These are phyloP conservation scores for Spathaspora arborariae DNA, from an alignment of 805 yeast species.

Conservation along the genomic window DNA sequence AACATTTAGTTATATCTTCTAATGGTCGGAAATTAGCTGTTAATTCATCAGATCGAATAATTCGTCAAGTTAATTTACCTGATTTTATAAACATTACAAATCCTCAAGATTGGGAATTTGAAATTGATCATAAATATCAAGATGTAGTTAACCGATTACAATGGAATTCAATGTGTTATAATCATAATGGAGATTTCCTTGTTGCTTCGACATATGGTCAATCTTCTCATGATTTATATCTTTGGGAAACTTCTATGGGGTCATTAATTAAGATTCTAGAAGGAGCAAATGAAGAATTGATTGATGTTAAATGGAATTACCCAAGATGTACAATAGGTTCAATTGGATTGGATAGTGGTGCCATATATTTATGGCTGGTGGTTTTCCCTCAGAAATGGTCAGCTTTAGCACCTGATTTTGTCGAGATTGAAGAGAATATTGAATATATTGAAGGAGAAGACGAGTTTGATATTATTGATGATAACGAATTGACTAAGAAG, in stretches of 20 bases:
- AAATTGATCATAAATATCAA: conserved; percentile 77
- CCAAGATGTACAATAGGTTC: conserved; percentile 71
- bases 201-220: conserved; percentile 83
- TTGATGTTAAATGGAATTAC: conserved; percentile 85
- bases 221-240: conserved; percentile 81
- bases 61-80: conserved; percentile 57
- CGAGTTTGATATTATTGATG: conserved; percentile 80
- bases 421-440: conserved; percentile 87
- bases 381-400: conserved; percentile 91
- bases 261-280: conserved; percentile 85
- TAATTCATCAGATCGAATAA: conserved; percentile 74
- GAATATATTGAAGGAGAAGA: conserved; percentile 86
- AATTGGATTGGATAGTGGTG: conserved; percentile 82
- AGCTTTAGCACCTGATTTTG: conserved; percentile 94
- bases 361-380: conserved; percentile 77
- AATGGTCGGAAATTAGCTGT: conserved; percentile 62
- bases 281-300: conserved; percentile 85
- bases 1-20: conserved; percentile 57
- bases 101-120: conserved; percentile 44
- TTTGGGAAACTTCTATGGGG: conserved; percentile 91
- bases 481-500: conserved; percentile 58
- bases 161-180: conserved; percentile 80
- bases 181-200: conserved; percentile 74
- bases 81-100: conserved; percentile 31
- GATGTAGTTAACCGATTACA: conserved; percentile 85